phyloP scores from a whole-genome alignment of 2,329 filamentous ascomycete genomes.

The Alternaria postmessia region DNA sequence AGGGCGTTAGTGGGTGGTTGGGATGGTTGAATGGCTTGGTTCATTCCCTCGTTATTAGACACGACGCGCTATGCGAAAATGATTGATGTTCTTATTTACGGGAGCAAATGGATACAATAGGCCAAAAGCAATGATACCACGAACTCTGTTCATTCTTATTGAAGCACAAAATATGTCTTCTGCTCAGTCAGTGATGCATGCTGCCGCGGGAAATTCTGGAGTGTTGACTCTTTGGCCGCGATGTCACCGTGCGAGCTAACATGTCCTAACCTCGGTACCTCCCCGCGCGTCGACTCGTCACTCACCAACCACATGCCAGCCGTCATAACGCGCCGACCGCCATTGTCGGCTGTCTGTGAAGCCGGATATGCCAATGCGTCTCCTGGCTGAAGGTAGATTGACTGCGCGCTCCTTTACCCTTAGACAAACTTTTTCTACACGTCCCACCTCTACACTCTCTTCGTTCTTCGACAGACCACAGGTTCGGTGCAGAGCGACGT shows the following conservation, averaged over 20 bases:
- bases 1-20: conserved; percentile 34
- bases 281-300: conserved; percentile 33
- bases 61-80: conserved; percentile 19
- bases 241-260: conserved; percentile 13
- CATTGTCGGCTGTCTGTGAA: conserved; percentile 17
- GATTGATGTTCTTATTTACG: conserved; percentile 37
- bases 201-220: conserved; percentile 9
- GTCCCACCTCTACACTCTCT: not conserved
- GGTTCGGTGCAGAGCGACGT: not conserved
- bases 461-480: not conserved
- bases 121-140: conserved; percentile 51
- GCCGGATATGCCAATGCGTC: conserved; percentile 36
- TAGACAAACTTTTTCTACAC: not conserved
- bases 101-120: conserved; percentile 27
- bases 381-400: conserved; percentile 16
- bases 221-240: not conserved
- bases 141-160: conserved; percentile 25
- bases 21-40: conserved; percentile 9
- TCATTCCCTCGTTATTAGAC: conserved; percentile 23
- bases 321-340: conserved; percentile 29
- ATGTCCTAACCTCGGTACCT: conserved; percentile 43
- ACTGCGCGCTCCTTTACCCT: not conserved
- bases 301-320: conserved; percentile 26
- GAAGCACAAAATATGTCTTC: not conserved
- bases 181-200: not conserved